Percentiles rank a stretch among this genome's conserved stretches.
Evolutionary conservation across 1,139 yeast species (phyloP).

Genomic region (Scheffersomyces titani): DNA sequence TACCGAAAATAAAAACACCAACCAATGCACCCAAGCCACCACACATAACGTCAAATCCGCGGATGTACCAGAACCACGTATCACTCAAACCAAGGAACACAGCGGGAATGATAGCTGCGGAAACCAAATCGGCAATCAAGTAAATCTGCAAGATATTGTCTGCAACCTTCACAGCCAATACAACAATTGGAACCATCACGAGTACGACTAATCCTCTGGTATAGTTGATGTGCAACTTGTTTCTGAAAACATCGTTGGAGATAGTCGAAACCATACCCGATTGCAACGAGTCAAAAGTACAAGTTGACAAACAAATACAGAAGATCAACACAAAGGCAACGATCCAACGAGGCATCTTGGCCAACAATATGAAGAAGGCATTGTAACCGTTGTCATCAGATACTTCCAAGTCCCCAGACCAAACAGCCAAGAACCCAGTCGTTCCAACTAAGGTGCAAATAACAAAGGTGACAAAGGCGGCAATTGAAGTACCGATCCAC

Average conservation of each 20-base stretch:
- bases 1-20: slow-evolving; percentile 80
- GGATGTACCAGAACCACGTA: slow-evolving; percentile 60
- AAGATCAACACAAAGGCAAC: slow-evolving; percentile 81
- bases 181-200: slow-evolving; percentile 81
- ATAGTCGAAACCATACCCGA: slow-evolving; percentile 87
- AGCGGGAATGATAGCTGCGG: slow-evolving; percentile 86
- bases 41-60: slow-evolving; percentile 79
- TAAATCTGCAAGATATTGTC: slow-evolving; percentile 82
- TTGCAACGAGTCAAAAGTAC: slow-evolving; percentile 87
- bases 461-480: slow-evolving; percentile 63
- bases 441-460: slow-evolving; percentile 75
- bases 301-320: slow-evolving; percentile 72
- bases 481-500: slow-evolving; percentile 71
- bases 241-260: slow-evolving; percentile 87
- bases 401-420: slow-evolving; percentile 76
- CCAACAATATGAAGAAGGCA: slow-evolving; percentile 69
- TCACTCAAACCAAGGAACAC: slow-evolving; percentile 76
- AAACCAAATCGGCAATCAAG: slow-evolving; percentile 85
- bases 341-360: slow-evolving; percentile 84
- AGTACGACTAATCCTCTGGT: slow-evolving; percentile 72
- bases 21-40: slow-evolving; percentile 85
- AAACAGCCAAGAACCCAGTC: slow-evolving; percentile 85
- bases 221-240: slow-evolving; percentile 65
- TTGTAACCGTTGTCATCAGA: slow-evolving; percentile 61
- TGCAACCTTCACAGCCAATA: slow-evolving; percentile 79